phyloP scores from a whole-genome alignment of 805 yeast species.

The Schwanniomyces polymorphus region DNA sequence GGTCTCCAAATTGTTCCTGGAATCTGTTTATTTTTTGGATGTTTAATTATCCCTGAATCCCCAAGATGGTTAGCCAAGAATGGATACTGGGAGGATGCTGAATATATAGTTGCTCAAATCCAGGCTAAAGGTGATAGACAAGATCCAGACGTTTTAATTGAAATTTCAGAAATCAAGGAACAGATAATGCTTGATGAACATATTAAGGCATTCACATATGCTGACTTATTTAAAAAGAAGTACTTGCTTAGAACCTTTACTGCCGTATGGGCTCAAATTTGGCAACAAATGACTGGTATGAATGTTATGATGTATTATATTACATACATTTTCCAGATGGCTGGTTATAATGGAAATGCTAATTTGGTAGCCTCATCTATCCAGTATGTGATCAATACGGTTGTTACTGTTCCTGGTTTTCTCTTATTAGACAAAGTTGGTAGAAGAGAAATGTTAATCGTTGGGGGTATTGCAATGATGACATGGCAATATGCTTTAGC shows the following conservation, averaged over 20 bases:
- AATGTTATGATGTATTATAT: constrained; percentile 65
- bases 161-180: constrained; percentile 59
- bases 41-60: constrained; percentile 44
- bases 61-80: constrained; percentile 51
- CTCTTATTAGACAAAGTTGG: constrained; percentile 60
- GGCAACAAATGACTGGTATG: constrained; percentile 62
- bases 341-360: constrained; percentile 50
- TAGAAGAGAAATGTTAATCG: constrained; percentile 60
- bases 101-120: constrained; percentile 37
- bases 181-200: constrained; percentile 53
- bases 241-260: constrained; percentile 49
- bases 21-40: constrained; percentile 30
- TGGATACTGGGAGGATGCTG: constrained; percentile 47
- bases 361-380: constrained; percentile 57
- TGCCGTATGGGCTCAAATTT: constrained; percentile 55
- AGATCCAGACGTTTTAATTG: constrained; percentile 47
- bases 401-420: constrained; percentile 62
- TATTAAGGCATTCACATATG: constrained; percentile 44
- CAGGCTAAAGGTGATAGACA: constrained; percentile 44
- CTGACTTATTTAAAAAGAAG: constrained; percentile 52
- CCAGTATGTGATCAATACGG: constrained; percentile 57
- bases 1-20: constrained; percentile 46
- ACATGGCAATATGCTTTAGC: constrained; percentile 40
- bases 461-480: constrained; percentile 49
- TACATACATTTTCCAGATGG: constrained; percentile 59